A percentile compares a stretch with the other conserved stretches of the same genome.
Conservation (phyloP, 108 stramenopile genomes). For the Pelagomonas calceolata region DNA sequence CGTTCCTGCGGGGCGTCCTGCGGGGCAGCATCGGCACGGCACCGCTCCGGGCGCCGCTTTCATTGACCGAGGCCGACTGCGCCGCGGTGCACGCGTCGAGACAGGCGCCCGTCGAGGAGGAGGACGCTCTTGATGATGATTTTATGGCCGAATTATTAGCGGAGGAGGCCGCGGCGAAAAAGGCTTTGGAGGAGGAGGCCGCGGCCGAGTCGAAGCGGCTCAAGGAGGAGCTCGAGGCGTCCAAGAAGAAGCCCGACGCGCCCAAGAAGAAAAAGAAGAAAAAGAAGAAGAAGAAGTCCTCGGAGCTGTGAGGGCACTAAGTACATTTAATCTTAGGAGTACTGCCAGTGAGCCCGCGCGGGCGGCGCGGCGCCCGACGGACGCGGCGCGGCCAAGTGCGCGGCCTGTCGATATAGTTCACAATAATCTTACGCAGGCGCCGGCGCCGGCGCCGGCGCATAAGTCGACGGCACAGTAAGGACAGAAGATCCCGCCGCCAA, state of each 20-base stretch:
- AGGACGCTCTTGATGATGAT: neutral
- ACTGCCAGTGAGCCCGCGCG: no score
- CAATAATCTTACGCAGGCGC: no score
- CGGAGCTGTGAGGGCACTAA: no score
- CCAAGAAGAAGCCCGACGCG: neutral
- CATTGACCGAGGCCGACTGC: neutral
- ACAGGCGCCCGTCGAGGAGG: neutral
- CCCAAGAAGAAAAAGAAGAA: no score
- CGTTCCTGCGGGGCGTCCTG: neutral
- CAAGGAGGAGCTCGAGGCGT: neutral
- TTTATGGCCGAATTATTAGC: neutral
- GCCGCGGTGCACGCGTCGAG: neutral
- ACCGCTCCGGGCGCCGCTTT: neutral
- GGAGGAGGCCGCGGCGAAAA: neutral
- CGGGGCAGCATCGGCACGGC: neutral
- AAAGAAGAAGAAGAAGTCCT: no score
- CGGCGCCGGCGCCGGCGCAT: no score
- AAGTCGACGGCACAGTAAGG: no score
- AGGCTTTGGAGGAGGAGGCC: neutral
- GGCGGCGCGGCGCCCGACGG: no score
- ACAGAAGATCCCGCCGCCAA: no score
- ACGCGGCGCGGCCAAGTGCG: no score
- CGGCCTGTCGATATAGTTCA: no score
- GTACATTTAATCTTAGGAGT: no score
- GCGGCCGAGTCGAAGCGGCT: neutral